Evolutionary conservation across 108 stramenopile genomes (phyloP).

Genomic region (Asterionellopsis glacialis): DNA sequence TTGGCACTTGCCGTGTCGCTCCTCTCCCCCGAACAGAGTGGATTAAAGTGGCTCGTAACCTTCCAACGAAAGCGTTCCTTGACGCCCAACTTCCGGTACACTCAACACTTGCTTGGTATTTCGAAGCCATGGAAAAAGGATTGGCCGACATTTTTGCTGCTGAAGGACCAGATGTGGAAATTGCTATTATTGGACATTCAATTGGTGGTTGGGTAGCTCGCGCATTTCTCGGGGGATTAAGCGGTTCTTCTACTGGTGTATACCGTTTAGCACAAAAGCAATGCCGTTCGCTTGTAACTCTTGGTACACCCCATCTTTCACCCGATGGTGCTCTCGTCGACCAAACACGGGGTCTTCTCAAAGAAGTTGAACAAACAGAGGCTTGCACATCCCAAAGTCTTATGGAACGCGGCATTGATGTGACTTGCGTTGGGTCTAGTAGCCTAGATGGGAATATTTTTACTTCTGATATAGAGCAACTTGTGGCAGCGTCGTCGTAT

Average conservation of each 20-base stretch:
- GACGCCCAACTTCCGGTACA: constrained; percentile 53
- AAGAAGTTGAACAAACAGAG: constrained; percentile 39
- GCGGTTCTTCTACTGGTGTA: constrained; percentile 52
- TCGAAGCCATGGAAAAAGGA: constrained; percentile 61
- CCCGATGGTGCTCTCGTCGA: constrained; percentile 63
- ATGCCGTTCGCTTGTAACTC: constrained; percentile 53
- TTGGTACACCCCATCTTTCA: constrained; percentile 68
- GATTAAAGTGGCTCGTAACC: constrained; percentile 69
- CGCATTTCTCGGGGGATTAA: constrained; percentile 64
- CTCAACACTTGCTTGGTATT: constrained; percentile 71
- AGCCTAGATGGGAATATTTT: constrained; percentile 42
- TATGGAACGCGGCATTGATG: constrained; percentile 38
- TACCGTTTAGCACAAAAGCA: constrained; percentile 27
- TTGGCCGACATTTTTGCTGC: constrained; percentile 54
- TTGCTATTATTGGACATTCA: constrained; percentile 64
- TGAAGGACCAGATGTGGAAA: constrained; percentile 40
- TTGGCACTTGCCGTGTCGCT: constrained; percentile 48
- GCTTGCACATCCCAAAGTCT: constrained; percentile 47
- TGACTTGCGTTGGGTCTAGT: constrained; percentile 61
- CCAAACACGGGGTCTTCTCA: constrained; percentile 70
- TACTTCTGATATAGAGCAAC: constrained; percentile 51
- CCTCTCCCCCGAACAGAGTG: constrained; percentile 74
- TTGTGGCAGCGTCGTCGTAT: constrained; percentile 66
- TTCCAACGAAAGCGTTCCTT: constrained; percentile 57
- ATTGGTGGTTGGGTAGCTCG: constrained; percentile 83